These are phyloP conservation scores for Trametes sp. DNA, from an alignment of 1,284 basidiomycete genomes.

Conservation along the genomic window DNA sequence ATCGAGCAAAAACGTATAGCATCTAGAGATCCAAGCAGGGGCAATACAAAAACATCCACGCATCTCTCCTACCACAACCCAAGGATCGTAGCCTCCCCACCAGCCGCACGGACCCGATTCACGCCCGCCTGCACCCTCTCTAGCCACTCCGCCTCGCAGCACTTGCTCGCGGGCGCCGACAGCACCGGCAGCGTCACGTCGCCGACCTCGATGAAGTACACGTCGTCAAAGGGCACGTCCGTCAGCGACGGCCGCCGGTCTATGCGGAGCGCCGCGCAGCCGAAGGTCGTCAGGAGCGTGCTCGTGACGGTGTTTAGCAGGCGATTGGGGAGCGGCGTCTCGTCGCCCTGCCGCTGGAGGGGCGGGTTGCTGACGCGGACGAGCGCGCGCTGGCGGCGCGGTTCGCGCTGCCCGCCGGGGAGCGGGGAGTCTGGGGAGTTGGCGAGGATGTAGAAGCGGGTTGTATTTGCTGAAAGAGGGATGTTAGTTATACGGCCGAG, in stretches of 20 bases:
- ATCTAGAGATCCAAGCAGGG: background rate
- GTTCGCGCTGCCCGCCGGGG: conserved; percentile 28
- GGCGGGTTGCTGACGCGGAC: conserved; percentile 44
- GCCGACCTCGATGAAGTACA: conserved; percentile 54
- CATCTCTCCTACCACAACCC: conserved; percentile 38
- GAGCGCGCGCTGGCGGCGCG: conserved; percentile 46
- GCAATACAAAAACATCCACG: background rate
- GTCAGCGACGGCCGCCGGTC: conserved; percentile 66
- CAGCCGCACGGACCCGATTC: conserved; percentile 42
- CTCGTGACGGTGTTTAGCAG: conserved; percentile 37
- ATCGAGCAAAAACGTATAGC: background rate
- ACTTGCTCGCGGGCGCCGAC: conserved; percentile 7
- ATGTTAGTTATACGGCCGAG: background rate
- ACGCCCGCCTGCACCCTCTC: conserved; percentile 47
- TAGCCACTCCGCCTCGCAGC: conserved; percentile 34
- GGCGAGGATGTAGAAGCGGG: conserved; percentile 67
- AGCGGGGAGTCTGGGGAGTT: conserved; percentile 39
- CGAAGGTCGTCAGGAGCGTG: conserved; percentile 43
- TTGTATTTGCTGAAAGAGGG: conserved; percentile 59
- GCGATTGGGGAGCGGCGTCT: conserved; percentile 28
- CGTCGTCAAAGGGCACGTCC: conserved; percentile 58
- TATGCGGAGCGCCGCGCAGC: conserved; percentile 53
- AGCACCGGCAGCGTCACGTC: conserved; percentile 31
- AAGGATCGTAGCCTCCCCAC: conserved; percentile 43
- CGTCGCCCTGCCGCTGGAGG: conserved; percentile 10